Percentiles rank a stretch among this genome's conserved stretches.
phyloP scores from a whole-genome alignment of 345 rosid genomes.

The Microthlaspi erraticum region DNA sequence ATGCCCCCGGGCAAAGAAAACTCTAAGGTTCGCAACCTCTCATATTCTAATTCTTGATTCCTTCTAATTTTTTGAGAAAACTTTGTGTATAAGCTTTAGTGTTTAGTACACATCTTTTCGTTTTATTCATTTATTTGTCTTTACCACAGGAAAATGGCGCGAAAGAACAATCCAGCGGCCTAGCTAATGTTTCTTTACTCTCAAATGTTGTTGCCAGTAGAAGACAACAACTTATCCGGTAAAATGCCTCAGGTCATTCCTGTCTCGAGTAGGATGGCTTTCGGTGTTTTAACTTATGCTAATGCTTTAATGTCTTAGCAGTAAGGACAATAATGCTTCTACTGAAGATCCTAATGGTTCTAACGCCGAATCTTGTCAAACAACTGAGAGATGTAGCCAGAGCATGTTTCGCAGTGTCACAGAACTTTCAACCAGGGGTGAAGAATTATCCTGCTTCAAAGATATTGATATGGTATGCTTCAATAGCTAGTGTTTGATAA shows the following conservation, averaged over 20 bases:
- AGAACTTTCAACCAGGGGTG: constrained; percentile 76
- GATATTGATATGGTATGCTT: constrained; percentile 79
- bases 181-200: constrained; percentile 57
- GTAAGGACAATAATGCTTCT: constrained; percentile 51
- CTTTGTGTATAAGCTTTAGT: neutral
- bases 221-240: constrained; percentile 60
- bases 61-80: constrained; percentile 9
- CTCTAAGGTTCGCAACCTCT: constrained; percentile 55
- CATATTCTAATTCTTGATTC: constrained; percentile 14
- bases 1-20: constrained; percentile 62
- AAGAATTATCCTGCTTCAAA: constrained; percentile 51
- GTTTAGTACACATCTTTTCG: constrained; percentile 16
- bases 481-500: constrained; percentile 27
- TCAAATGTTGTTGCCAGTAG: constrained; percentile 61
- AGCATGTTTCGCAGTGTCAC: constrained; percentile 77
- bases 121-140: constrained; percentile 31
- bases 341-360: constrained; percentile 52
- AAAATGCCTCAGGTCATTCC: constrained; percentile 27
- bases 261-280: constrained; percentile 5
- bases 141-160: constrained; percentile 56
- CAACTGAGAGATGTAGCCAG: constrained; percentile 62
- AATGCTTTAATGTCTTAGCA: constrained; percentile 44
- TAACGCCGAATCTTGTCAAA: constrained; percentile 46
- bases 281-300: constrained; percentile 10
- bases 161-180: constrained; percentile 50